A percentile compares a stretch with the other conserved stretches of the same genome.
phyloP scores from a whole-genome alignment of 1,139 yeast genomes.

The Trichomonascaceae sp. region DNA sequence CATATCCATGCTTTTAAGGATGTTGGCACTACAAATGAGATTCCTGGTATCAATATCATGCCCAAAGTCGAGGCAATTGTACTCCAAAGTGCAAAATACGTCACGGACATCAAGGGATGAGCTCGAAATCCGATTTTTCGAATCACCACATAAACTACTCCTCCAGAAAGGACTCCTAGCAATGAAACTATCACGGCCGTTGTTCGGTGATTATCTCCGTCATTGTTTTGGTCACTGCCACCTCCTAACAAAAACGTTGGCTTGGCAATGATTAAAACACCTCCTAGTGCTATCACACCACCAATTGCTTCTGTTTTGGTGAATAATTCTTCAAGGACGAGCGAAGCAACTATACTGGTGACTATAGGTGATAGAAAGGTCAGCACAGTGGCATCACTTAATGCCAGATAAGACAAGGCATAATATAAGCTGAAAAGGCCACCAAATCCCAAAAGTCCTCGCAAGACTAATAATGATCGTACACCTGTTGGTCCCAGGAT shows the following conservation, averaged over 20 bases:
- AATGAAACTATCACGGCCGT: conserved; percentile 62
- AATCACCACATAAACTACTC: conserved; percentile 63
- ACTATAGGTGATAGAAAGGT: conserved; percentile 74
- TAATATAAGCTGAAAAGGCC: conserved; percentile 76
- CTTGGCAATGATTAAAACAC: conserved; percentile 76
- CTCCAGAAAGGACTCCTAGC: conserved; percentile 65
- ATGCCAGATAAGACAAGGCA: conserved; percentile 64
- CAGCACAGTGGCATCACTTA: conserved; percentile 75
- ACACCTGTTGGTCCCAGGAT: conserved; percentile 66
- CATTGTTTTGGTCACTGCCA: conserved; percentile 11
- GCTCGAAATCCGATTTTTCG: conserved; percentile 71
- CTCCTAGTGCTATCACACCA: conserved; percentile 60
- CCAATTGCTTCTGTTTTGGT: conserved; percentile 62
- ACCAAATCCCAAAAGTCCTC: conserved; percentile 72
- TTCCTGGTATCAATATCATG: conserved; percentile 51
- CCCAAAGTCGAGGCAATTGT: conserved; percentile 51
- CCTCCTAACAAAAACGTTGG: conserved; percentile 58
- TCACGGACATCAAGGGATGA: conserved; percentile 73
- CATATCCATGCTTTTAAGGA: conserved; percentile 58
- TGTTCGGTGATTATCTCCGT: conserved; percentile 11
- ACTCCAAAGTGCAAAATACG: conserved; percentile 64
- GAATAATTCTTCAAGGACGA: conserved; percentile 61
- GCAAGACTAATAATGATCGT: conserved; percentile 47
- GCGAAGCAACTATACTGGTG: conserved; percentile 70
- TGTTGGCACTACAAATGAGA: conserved; percentile 54